A percentile compares a stretch with the other conserved stretches of the same genome.
These are phyloP conservation scores for Dicorynia guianensis DNA, from an alignment of 306 rosid genomes.

Conservation along the genomic window DNA sequence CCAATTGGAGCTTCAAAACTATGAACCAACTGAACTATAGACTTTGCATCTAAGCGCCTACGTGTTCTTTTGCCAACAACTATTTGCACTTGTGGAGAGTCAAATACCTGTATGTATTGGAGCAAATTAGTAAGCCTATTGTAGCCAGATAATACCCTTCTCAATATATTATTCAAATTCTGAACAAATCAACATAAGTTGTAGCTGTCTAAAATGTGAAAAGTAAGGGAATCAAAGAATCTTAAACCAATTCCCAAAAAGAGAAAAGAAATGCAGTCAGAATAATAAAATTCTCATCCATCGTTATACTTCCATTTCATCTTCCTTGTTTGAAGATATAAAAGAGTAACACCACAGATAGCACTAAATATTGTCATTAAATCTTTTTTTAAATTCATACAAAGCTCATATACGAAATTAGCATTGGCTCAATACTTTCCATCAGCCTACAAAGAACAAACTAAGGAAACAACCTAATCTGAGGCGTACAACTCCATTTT, in stretches of 20 bases:
- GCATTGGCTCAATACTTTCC: neutral
- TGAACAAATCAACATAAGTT: neutral
- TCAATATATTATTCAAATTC: constrained; percentile 30
- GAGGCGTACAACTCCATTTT: neutral
- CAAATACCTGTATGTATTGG: constrained; percentile 66
- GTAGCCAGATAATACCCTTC: neutral
- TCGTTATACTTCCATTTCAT: neutral
- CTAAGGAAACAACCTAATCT: neutral
- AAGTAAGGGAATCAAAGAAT: constrained; percentile 25
- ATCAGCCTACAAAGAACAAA: neutral
- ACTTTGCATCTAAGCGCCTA: constrained; percentile 82
- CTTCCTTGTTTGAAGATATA: constrained; percentile 20
- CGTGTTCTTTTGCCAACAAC: constrained; percentile 73
- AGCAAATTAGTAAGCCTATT: neutral
- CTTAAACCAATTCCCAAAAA: constrained; percentile 25
- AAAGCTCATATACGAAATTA: neutral
- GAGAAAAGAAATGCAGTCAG: constrained; percentile 1
- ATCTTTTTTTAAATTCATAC: constrained; percentile 12
- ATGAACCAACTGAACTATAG: constrained; percentile 73
- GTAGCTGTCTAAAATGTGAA: constrained; percentile 17
- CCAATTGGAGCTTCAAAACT: constrained; percentile 82
- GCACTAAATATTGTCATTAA: constrained; percentile 4
- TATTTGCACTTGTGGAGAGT: constrained; percentile 74
- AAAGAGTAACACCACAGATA: constrained; percentile 10
- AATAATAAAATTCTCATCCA: constrained; percentile 20